Conservation (phyloP, 2,329 filamentous ascomycete genomes). For the Fusarium irregulare region DNA sequence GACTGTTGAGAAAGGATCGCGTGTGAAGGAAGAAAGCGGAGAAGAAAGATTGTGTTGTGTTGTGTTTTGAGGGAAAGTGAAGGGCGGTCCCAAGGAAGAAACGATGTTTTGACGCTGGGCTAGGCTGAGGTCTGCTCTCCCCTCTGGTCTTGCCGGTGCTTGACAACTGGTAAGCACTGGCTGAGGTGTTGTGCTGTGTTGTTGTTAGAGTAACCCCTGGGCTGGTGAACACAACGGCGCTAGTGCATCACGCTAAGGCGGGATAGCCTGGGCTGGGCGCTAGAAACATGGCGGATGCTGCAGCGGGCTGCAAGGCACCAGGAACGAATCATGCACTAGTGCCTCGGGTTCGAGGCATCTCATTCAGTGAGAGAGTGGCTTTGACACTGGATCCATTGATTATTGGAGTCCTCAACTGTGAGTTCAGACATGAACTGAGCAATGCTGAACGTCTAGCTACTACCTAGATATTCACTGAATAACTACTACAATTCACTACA, state of each 20-base stretch:
- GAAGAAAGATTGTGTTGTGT: not conserved
- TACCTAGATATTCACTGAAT: constrained; percentile 1
- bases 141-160: not conserved
- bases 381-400: constrained; percentile 6
- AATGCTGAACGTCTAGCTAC: not conserved
- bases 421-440: not conserved
- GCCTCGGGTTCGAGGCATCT: constrained; percentile 19
- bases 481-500: not conserved
- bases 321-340: constrained; percentile 32
- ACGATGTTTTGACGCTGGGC: constrained; percentile 42
- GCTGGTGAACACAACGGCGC: constrained; percentile 2
- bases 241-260: constrained; percentile 29
- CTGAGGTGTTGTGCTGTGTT: not conserved
- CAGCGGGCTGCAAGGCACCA: constrained; percentile 37
- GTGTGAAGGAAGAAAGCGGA: constrained; percentile 7
- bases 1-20: not conserved
- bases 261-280: constrained; percentile 23
- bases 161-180: constrained; percentile 31
- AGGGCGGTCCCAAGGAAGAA: constrained; percentile 34
- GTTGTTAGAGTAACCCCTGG: constrained; percentile 35
- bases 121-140: not conserved
- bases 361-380: not conserved
- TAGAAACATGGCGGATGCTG: constrained; percentile 23
- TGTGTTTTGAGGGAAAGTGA: constrained; percentile 28
- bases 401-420: constrained; percentile 16